Conservation (phyloP, 129 eudicot species). For the Gnaphalium uliginosum region DNA sequence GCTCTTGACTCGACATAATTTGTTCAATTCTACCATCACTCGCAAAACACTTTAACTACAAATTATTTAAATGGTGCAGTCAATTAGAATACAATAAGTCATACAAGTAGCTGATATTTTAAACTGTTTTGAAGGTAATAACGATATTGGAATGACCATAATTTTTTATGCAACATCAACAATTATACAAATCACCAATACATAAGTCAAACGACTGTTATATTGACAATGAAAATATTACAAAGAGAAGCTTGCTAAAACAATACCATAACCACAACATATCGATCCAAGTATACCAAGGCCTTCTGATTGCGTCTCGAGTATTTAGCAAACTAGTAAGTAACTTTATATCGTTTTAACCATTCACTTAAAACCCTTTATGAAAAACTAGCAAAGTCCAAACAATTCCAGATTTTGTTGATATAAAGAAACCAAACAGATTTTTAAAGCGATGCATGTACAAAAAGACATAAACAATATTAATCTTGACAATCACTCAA, state of each 20-base stretch:
- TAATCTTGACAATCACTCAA: conserved; percentile 23
- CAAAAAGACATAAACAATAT: neutral
- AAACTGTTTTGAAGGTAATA: too few relatives aligned
- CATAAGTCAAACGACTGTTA: neutral
- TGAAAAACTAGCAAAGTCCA: neutral
- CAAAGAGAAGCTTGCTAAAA: neutral
- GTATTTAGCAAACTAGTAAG: neutral
- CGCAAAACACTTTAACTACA: too few relatives aligned
- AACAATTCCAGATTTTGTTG: neutral
- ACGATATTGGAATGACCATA: too few relatives aligned
- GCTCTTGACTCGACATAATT: too few relatives aligned
- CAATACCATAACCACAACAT: neutral
- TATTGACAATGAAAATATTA: neutral
- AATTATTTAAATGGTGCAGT: too few relatives aligned
- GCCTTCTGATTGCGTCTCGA: conserved; percentile 8
- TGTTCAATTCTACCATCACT: too few relatives aligned
- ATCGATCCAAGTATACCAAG: neutral
- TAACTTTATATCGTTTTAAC: too few relatives aligned
- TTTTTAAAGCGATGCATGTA: neutral
- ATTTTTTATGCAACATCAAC: too few relatives aligned
- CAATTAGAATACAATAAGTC: too few relatives aligned
- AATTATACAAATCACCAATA: too few relatives aligned
- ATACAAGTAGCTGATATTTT: too few relatives aligned
- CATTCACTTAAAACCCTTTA: too few relatives aligned
- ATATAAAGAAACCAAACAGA: neutral